Evolutionary conservation across 2,329 filamentous ascomycete genomes (phyloP).

Genomic region (Botrytis sinoallii): DNA sequence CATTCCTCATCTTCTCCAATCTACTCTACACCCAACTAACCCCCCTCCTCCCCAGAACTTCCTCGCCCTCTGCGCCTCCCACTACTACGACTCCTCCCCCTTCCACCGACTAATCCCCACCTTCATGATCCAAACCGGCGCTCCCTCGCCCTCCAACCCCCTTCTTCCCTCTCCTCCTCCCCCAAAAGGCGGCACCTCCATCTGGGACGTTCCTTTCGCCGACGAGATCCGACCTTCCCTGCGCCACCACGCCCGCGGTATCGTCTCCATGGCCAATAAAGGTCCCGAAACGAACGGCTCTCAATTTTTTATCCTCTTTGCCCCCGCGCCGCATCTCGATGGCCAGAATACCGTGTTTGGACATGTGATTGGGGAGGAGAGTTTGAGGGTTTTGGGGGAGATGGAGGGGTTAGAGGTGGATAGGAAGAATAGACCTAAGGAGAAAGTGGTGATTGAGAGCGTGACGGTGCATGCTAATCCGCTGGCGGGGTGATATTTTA

Average conservation of each 20-base stretch:
- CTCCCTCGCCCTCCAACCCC: slow-evolving; percentile 45
- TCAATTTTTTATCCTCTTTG: slow-evolving; percentile 80
- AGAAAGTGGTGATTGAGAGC: slow-evolving; percentile 62
- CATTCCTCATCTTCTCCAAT: too few species aligned
- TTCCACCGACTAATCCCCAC: slow-evolving; percentile 77
- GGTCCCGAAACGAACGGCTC: slow-evolving; percentile 70
- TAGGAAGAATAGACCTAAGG: slow-evolving; percentile 72
- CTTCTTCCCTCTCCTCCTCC: slow-evolving; percentile 54
- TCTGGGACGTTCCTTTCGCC: slow-evolving; percentile 71
- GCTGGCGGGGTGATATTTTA: background rate
- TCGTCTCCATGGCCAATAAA: slow-evolving; percentile 77
- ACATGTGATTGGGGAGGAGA: slow-evolving; percentile 64
- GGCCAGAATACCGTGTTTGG: slow-evolving; percentile 84
- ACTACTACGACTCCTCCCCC: slow-evolving; percentile 70
- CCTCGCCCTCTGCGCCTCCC: slow-evolving; percentile 77
- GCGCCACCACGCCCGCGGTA: slow-evolving; percentile 64
- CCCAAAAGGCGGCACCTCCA: slow-evolving; percentile 67
- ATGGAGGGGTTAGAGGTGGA: slow-evolving; percentile 72
- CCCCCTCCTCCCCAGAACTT: slow-evolving; percentile 62
- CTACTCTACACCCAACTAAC: slow-evolving; percentile 19
- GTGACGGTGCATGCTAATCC: slow-evolving; percentile 63
- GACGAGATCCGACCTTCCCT: slow-evolving; percentile 75
- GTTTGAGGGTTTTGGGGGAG: slow-evolving; percentile 62
- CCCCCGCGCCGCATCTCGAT: slow-evolving; percentile 75
- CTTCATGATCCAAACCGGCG: slow-evolving; percentile 80